Evolutionary conservation across 164 flowering plant genomes (phyloP).

Genomic region (Vitis labrusca): DNA sequence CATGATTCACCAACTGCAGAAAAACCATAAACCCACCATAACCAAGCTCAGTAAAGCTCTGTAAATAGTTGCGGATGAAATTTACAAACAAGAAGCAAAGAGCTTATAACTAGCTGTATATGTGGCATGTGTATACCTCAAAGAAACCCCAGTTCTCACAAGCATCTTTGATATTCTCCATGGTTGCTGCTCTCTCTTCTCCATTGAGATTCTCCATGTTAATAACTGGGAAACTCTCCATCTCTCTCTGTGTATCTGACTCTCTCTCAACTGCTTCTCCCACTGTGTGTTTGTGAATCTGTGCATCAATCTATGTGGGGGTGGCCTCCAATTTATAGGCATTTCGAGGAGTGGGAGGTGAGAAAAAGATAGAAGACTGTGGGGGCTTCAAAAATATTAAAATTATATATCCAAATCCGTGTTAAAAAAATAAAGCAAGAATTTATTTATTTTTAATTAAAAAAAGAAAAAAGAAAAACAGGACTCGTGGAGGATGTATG

Average conservation of each 20-base stretch:
- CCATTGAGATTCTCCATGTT: slow-evolving; percentile 68
- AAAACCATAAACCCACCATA: not conserved
- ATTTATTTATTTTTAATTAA: not conserved
- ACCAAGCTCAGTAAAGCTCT: not conserved
- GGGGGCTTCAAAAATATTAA: not conserved
- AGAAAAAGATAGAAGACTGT: not conserved
- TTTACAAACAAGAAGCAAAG: no score
- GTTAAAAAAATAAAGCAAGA: no score
- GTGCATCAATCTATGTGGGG: not conserved
- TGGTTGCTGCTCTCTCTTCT: slow-evolving; percentile 51
- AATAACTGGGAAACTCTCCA: slow-evolving; percentile 69
- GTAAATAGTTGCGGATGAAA: not conserved
- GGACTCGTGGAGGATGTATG: slow-evolving; percentile 21
- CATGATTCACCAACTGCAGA: slow-evolving; percentile 74
- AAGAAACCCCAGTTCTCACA: slow-evolving; percentile 95
- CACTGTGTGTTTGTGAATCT: not conserved
- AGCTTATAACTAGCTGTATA: no score
- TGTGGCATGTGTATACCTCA: slow-evolving; percentile 42
- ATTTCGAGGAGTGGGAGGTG: not conserved
- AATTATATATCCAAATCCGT: no score
- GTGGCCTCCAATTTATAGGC: slow-evolving; percentile 21
- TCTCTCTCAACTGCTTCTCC: slow-evolving; percentile 6
- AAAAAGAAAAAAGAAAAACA: slow-evolving; percentile 5
- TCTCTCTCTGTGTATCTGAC: slow-evolving; percentile 18
- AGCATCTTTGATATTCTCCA: slow-evolving; percentile 70